A percentile compares a stretch with the other conserved stretches of the same genome.
These are phyloP conservation scores for Echinochloa phyllopogon DNA, from an alignment of 176 grass and related monocot species.

Conservation along the genomic window DNA sequence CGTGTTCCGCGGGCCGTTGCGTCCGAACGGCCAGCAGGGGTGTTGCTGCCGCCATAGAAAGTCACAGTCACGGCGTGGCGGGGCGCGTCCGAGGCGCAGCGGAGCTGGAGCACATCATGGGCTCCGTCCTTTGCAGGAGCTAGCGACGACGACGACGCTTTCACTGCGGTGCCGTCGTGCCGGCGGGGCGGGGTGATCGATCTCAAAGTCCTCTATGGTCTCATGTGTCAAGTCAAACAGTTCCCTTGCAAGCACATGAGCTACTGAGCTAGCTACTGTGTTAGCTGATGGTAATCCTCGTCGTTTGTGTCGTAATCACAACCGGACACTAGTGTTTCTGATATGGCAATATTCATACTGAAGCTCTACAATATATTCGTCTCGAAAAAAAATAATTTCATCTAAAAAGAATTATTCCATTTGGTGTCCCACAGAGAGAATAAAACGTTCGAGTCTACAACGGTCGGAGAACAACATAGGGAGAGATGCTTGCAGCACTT, in stretches of 20 bases:
- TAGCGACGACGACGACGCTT: background rate
- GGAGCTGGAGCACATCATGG: background rate
- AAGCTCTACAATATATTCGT: too few relatives aligned
- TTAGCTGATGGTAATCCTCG: background rate
- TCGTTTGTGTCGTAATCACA: background rate
- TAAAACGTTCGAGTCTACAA: background rate
- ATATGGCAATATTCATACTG: too few relatives aligned
- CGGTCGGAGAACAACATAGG: background rate
- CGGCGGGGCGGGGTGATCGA: too few relatives aligned
- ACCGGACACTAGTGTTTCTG: too few relatives aligned
- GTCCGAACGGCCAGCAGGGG: background rate
- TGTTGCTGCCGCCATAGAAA: background rate
- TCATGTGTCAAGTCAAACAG: background rate
- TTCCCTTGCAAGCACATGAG: background rate
- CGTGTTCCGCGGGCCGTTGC: constrained; percentile 19
- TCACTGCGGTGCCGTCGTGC: background rate
- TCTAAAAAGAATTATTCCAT: background rate
- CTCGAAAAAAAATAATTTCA: background rate
- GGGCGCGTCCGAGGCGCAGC: background rate
- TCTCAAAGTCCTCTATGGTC: background rate
- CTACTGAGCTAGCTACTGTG: background rate
- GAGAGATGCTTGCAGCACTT: background rate
- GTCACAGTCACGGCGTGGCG: background rate
- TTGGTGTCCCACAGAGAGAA: background rate
- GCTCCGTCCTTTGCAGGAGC: background rate